These are phyloP conservation scores for Tuber borchii DNA, from an alignment of 495 filamentous ascomycete species.

Conservation along the genomic window DNA sequence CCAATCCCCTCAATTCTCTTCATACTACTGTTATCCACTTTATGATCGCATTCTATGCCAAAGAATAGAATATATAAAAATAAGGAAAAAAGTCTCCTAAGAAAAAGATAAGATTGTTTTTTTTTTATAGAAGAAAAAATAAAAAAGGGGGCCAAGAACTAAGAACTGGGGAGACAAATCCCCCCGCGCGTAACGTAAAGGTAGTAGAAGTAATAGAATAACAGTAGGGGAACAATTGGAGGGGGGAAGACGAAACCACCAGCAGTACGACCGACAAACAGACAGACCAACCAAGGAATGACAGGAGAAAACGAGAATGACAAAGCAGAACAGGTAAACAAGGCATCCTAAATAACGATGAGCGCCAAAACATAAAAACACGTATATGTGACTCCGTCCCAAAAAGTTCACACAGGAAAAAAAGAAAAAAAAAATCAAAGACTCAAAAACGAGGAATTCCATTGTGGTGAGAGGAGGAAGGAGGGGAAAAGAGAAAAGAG, in stretches of 20 bases:
- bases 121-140: conserved; percentile 1
- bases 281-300: not conserved
- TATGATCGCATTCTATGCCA: not conserved
- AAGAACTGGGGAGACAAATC: not conserved
- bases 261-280: not conserved
- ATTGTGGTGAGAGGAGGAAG: not conserved
- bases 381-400: conserved; percentile 29
- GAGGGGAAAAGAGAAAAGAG: not conserved
- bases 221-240: not conserved
- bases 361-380: conserved; percentile 33
- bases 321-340: not conserved
- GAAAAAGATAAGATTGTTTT: not conserved
- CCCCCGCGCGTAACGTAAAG: not conserved
- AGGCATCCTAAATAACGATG: not conserved
- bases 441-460: not conserved
- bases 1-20: not conserved
- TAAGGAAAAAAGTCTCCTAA: not conserved
- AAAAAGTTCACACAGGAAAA: conserved; percentile 29
- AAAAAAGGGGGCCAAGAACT: not conserved
- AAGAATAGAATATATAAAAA: not conserved
- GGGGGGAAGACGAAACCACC: not conserved
- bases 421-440: conserved; percentile 9
- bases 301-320: not conserved
- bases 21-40: not conserved
- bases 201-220: not conserved